Conservation (phyloP, 2,329 filamentous ascomycete genomes). For the Nemania sp. region DNA sequence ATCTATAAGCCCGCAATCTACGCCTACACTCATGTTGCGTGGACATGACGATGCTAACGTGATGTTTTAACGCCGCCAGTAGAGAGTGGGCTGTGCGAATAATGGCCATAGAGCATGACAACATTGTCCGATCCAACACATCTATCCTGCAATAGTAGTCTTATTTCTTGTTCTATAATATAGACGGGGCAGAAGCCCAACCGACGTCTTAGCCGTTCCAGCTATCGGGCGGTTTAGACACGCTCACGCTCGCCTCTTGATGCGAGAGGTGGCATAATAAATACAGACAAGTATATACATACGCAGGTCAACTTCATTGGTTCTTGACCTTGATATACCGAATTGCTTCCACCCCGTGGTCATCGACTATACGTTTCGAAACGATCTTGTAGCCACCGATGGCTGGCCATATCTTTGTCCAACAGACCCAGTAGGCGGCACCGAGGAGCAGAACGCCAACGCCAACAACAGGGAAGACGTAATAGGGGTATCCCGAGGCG, state of each 20-base stretch:
- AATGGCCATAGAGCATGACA: too few species aligned
- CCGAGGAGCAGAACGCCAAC: slow-evolving; percentile 55
- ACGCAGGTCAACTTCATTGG: slow-evolving; percentile 22
- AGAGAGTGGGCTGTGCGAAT: too few species aligned
- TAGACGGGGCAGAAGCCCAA: too few species aligned
- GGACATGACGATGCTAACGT: too few species aligned
- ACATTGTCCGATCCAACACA: too few species aligned
- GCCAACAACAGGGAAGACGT: slow-evolving; percentile 58
- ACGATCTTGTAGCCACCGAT: slow-evolving; percentile 55
- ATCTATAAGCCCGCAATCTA: too few species aligned
- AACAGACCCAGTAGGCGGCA: slow-evolving; percentile 55
- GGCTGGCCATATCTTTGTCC: slow-evolving; percentile 54
- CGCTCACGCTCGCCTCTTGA: not conserved
- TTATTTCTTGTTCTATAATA: too few species aligned
- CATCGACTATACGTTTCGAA: slow-evolving; percentile 47
- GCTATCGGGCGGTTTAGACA: not conserved
- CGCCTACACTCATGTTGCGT: too few species aligned
- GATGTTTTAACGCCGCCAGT: too few species aligned
- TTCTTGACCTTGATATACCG: slow-evolving; percentile 37
- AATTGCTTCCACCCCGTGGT: slow-evolving; percentile 38
- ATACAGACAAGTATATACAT: not conserved
- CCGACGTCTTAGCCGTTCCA: too few species aligned
- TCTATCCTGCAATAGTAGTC: too few species aligned
- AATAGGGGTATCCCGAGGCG: slow-evolving; percentile 57
- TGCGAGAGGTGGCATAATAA: not conserved